Base-by-base conservation (phyloP, 768 basidiomycete species). In the Leccinum broughii region DNA sequence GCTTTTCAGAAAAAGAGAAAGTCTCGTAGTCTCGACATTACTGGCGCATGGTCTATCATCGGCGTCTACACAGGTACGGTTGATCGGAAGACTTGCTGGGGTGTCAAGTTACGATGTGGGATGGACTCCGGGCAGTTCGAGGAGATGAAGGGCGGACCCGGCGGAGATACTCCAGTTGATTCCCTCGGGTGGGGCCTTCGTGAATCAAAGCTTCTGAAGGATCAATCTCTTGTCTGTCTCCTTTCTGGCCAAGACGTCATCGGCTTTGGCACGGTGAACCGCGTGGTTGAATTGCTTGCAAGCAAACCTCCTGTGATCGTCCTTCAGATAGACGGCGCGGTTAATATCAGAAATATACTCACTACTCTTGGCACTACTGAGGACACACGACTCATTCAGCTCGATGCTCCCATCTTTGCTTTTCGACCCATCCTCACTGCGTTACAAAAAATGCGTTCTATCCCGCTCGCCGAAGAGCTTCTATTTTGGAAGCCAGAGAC, bases 341-440 rank as follows among this genome's bases (percentile, higher is more conserved):
- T 68, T n/a, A 78, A 72, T 26, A 75, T 72, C 2, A 65, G 61
- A 20, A 77, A 76, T 24, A 68, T 77, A 0, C 72, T 89, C 2
- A 52, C 70, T 8, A 67, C 66, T 24, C 66, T 87, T 51, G 75
- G 77, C 55, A 62, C 54, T 7, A 64, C 66, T 11, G 59, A 71
- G 13, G 55, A 71, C 7, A 57, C 83, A 49, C 76, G 72, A 30
- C 77, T 89, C 44, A 63, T 88, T 22, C 83, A 84, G 57, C 80
- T 88, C 24, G 78, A 87, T 61, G 80, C 83, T 0, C 82, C 86
- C 0, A 66, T 84, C 1, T 89, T 89, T 63, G 71, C 87, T 0
- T 89, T 81, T 55, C 80, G 86, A 64, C 86, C 86, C 0, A 77
- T 89, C 34, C 77, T 90, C n/a, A 76, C 74, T 20, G 81, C 79